Conservation (phyloP, 2,329 filamentous ascomycete genomes). For the Apiospora arundinis region DNA sequence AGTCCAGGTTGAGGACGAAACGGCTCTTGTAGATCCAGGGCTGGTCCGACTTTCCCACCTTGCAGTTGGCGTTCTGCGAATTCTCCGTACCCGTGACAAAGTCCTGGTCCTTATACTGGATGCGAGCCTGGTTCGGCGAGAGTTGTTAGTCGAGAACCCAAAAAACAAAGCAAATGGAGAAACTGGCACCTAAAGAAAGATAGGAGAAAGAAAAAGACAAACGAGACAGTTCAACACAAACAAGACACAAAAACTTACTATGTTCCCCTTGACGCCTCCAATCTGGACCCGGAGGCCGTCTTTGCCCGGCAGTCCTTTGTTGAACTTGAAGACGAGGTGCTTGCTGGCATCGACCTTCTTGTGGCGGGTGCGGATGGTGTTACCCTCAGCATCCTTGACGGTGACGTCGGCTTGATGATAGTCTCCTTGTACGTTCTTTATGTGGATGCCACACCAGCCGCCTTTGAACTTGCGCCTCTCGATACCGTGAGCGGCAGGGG, state of each 20-base stretch:
- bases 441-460: neutral
- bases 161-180: too few relatives aligned
- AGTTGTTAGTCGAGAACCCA: too few relatives aligned
- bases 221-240: too few relatives aligned
- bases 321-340: neutral
- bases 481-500: neutral
- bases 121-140: neutral
- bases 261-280: neutral
- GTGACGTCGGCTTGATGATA: constrained; percentile 1
- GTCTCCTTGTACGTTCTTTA: neutral
- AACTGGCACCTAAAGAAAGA: neutral
- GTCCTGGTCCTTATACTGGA: constrained; percentile 7
- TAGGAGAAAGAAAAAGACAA: neutral
- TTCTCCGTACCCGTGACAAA: neutral
- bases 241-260: neutral
- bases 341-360: neutral
- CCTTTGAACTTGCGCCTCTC: constrained; percentile 17
- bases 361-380: neutral
- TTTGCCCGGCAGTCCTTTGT: constrained; percentile 7
- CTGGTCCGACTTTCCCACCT: neutral
- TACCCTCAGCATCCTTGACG: neutral
- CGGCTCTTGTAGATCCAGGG: constrained; percentile 5
- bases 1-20: constrained; percentile 4
- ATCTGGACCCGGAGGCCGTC: neutral
- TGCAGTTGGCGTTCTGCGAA: constrained; percentile 1